Conservation (phyloP, 495 filamentous ascomycete species). For the Lophiotrema nucula region DNA sequence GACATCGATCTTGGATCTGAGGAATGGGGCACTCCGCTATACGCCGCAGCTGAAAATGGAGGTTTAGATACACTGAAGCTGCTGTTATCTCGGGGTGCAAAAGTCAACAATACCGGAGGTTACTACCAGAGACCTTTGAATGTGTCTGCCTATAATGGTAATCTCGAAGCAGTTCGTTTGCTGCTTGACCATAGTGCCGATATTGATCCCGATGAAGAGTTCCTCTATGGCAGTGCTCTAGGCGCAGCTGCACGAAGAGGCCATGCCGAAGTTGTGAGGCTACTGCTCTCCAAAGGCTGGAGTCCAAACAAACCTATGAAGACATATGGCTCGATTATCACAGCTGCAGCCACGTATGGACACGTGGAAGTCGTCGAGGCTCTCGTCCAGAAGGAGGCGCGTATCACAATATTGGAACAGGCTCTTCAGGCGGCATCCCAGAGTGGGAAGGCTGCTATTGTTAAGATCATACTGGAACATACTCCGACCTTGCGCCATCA, state of each 20-base stretch:
- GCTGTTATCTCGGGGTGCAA: conserved; percentile 12
- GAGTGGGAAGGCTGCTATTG: conserved; percentile 5
- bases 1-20: conserved; percentile 36
- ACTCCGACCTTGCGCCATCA: conserved; percentile 12
- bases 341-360: conserved; percentile 21
- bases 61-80: conserved; percentile 5
- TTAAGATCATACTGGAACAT: conserved; percentile 13
- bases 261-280: conserved; percentile 12
- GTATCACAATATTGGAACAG: conserved; percentile 13
- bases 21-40: conserved; percentile 9
- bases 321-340: conserved; percentile 15
- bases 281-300: conserved; percentile 22
- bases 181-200: conserved; percentile 25
- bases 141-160: conserved; percentile 13
- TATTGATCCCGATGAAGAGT: conserved; percentile 22
- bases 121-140: conserved; percentile 1
- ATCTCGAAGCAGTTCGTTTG: conserved; percentile 2
- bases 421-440: conserved; percentile 10
- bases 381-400: conserved; percentile 13
- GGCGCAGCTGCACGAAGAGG: conserved; percentile 13
- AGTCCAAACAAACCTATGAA: conserved; percentile 14
- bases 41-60: conserved; percentile 7
- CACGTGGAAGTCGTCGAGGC: conserved; percentile 16
- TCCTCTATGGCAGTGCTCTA: conserved; percentile 19
- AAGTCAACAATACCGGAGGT: conserved; percentile 20